These are phyloP conservation scores for Candida dubliniensis DNA, from an alignment of 1,139 yeast genomes.

Conservation along the genomic window DNA sequence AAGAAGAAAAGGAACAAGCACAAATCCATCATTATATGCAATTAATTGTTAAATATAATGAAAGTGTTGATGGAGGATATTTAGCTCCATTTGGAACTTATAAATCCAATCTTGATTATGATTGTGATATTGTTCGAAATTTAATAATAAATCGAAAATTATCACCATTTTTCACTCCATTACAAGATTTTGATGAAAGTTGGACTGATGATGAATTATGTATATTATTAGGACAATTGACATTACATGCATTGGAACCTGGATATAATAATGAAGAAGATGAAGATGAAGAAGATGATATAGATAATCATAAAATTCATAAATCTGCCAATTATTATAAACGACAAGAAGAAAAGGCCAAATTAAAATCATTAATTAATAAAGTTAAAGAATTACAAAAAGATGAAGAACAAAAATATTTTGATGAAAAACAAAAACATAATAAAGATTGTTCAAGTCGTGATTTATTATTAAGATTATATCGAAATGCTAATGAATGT, in stretches of 20 bases:
- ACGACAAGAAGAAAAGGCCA: constrained; percentile 54
- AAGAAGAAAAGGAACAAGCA: constrained; percentile 51
- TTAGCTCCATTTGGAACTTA: constrained; percentile 90
- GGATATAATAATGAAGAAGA: constrained; percentile 53
- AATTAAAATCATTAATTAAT: constrained; percentile 49
- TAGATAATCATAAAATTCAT: constrained; percentile 58
- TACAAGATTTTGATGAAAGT: constrained; percentile 72
- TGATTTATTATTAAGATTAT: constrained; percentile 44
- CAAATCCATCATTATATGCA: constrained; percentile 56
- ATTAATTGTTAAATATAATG: constrained; percentile 56
- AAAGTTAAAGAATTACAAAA: constrained; percentile 53
- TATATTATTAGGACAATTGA: constrained; percentile 51
- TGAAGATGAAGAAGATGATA: constrained; percentile 52
- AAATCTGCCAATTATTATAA: constrained; percentile 49
- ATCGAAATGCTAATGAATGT: constrained; percentile 73
- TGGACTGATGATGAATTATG: constrained; percentile 77
- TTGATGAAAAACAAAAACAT: constrained; percentile 30
- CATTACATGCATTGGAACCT: constrained; percentile 61
- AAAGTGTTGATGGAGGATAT: constrained; percentile 75
- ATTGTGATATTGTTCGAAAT: constrained; percentile 65
- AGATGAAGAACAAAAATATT: constrained; percentile 49
- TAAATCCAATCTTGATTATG: constrained; percentile 70
- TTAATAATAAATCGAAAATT: constrained; percentile 60
- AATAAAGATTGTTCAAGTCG: constrained; percentile 23
- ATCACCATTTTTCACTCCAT: constrained; percentile 90